These are phyloP conservation scores for Austroboletus novae-zelandiae DNA, from an alignment of 1,284 basidiomycete species.

Conservation along the genomic window DNA sequence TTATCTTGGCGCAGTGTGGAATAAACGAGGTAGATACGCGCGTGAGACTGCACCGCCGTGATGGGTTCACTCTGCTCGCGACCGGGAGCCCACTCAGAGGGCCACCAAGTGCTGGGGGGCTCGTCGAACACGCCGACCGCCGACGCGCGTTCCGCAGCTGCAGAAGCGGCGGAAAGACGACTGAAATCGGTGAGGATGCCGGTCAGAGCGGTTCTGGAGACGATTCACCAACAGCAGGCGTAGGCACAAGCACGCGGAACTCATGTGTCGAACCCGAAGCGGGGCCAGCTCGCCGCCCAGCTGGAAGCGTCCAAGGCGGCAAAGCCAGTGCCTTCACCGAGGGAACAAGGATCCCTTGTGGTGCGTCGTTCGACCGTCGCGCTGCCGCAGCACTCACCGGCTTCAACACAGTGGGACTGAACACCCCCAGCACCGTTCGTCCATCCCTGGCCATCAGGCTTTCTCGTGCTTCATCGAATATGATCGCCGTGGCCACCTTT, in stretches of 20 bases:
- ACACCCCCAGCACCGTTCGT: slow-evolving; percentile 15
- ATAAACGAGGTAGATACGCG: slow-evolving; percentile 22
- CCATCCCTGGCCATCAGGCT: slow-evolving; percentile 32
- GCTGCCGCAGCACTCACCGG: slow-evolving; percentile 25
- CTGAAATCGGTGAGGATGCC: slow-evolving; percentile 52
- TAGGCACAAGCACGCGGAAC: slow-evolving; percentile 60
- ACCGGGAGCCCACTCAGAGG: slow-evolving; percentile 45
- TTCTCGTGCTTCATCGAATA: slow-evolving; percentile 33
- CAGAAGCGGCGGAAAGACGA: slow-evolving; percentile 68
- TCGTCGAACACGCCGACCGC: slow-evolving; percentile 26
- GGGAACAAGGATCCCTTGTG: slow-evolving; percentile 59
- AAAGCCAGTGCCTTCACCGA: slow-evolving; percentile 46
- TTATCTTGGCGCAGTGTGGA: slow-evolving; percentile 16
- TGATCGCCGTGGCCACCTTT: slow-evolving; percentile 32
- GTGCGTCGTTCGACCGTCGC: slow-evolving; percentile 38
- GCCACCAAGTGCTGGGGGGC: slow-evolving; percentile 51
- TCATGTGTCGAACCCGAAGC: slow-evolving; percentile 59
- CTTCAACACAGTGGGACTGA: slow-evolving; percentile 34
- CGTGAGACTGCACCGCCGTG: background rate
- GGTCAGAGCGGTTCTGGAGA: slow-evolving; percentile 9
- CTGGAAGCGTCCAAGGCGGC: slow-evolving; percentile 48
- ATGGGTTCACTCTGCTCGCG: slow-evolving; percentile 76
- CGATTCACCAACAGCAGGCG: slow-evolving; percentile 16
- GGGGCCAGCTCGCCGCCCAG: slow-evolving; percentile 60
- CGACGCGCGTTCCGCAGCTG: slow-evolving; percentile 60